Base-by-base conservation (phyloP, 768 basidiomycete species). In the Mycena maculata region DNA sequence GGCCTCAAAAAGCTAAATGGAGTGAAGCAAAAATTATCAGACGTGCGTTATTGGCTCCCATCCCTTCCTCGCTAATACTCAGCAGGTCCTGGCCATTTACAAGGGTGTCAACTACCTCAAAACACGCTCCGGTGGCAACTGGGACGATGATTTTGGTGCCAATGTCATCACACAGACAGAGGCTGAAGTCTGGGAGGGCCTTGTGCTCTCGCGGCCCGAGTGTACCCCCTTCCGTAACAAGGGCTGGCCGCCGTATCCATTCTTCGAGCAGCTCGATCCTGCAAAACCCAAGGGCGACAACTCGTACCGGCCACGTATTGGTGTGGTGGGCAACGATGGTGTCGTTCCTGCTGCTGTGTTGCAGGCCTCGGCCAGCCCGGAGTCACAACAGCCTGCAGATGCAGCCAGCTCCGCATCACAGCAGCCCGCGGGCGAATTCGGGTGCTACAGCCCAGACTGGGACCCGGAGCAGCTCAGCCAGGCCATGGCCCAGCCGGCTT, bases 231-330 rank as follows among this genome's bases (percentile, higher is more conserved):
- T 64, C 36, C 36, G 41, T 13, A 42, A 63, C 31, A 6, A 25
- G 41, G 62, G 62, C 27, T 63, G 62, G 62, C 23, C 30, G 20
- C 50, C 31, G 27, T 63, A 54, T 20, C 18, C 12, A 2, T 44
- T n/a, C 13, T 31, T 63, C 31, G 52, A 55, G 41, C 8, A 27
- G 30, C 62, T 63, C 30, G 62, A 63, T 52, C 62, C 62, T 31
- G 45, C 62, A 11, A 63, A 63, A 33, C 39, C 62, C 10, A 63
- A 63, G 44, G 53, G 62, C 25, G 53, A 56, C 44, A 55, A 36
- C 27, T 30, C 44, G 5, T 63, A 13, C 41, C 61, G 61, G 12
- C 59, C 59, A 20, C 44, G 42, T 28, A 58, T 31, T 45, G 56
- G 56, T 15, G 30, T 58, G 27, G 42, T 31, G 44, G 56, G 56